A percentile compares a stretch with the other conserved stretches of the same genome.
These are phyloP conservation scores for Novymonas esmeraldas DNA, from an alignment of 208 protist genomes.

Conservation along the genomic window DNA sequence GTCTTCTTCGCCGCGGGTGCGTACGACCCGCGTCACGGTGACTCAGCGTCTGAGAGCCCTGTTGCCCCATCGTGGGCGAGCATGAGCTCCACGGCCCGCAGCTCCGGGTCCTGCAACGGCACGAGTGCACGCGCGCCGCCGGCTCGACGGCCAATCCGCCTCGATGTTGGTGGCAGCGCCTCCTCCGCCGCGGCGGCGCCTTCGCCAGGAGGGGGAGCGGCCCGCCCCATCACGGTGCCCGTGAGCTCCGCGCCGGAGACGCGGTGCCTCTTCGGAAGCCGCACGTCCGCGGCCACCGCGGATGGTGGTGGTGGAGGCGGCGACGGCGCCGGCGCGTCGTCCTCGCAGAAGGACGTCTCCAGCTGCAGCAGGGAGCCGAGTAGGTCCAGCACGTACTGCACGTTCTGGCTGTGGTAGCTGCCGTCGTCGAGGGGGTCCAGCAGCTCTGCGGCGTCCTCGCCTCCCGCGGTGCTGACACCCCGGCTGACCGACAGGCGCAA, in stretches of 20 bases:
- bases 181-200: not conserved
- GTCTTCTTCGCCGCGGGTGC: not conserved
- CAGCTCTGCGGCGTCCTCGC: slow-evolving; percentile 22
- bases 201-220: not conserved
- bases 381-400: slow-evolving; percentile 60
- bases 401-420: slow-evolving; percentile 67
- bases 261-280: not conserved
- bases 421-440: slow-evolving; percentile 49
- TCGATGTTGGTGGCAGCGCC: not conserved
- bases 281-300: not conserved
- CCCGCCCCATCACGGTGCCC: slow-evolving; percentile 21
- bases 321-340: slow-evolving; percentile 10
- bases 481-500: slow-evolving; percentile 12
- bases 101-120: slow-evolving; percentile 26
- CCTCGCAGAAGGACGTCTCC: slow-evolving; percentile 27
- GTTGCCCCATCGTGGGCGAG: slow-evolving; percentile 5
- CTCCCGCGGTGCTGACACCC: not conserved
- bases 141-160: not conserved
- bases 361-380: slow-evolving; percentile 51
- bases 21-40: not conserved
- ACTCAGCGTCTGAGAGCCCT: not conserved
- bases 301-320: not conserved
- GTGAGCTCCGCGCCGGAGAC: slow-evolving; percentile 17
- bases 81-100: slow-evolving; percentile 32
- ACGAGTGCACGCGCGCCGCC: slow-evolving; percentile 3